phyloP scores from a whole-genome alignment of 2,329 filamentous ascomycete genomes.

The Sarocladiaceae sp. region DNA sequence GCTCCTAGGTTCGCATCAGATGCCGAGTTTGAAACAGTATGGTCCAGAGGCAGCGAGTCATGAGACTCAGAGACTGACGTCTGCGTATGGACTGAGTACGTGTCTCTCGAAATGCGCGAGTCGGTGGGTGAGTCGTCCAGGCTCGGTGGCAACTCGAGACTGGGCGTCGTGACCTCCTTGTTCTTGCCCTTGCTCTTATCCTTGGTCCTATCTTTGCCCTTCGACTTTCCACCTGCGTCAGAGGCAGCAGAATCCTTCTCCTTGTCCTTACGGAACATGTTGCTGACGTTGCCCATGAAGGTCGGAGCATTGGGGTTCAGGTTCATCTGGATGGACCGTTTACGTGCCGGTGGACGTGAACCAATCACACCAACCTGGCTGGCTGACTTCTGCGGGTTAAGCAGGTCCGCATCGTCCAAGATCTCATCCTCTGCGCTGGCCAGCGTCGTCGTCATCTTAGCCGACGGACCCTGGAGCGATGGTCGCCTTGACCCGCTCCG shows the following conservation, averaged over 20 bases:
- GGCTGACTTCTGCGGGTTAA: conserved; percentile 45
- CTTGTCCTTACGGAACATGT: conserved; percentile 49
- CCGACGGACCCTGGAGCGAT: conserved; percentile 64
- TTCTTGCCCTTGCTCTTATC: conserved; percentile 34
- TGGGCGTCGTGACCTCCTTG: conserved; percentile 29
- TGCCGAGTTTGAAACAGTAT: conserved; percentile 48
- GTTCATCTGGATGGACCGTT: conserved; percentile 37
- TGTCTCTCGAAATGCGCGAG: conserved; percentile 49
- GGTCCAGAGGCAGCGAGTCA: conserved; percentile 51
- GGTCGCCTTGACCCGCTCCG: conserved; percentile 32
- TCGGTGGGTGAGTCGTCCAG: conserved; percentile 45
- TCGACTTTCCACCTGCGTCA: conserved; percentile 41
- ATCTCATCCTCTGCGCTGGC: conserved; percentile 61
- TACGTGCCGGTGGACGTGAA: conserved; percentile 52
- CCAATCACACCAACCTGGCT: conserved; percentile 69
- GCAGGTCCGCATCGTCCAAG: conserved; percentile 49
- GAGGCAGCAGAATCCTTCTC: conserved; percentile 30
- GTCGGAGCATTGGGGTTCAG: conserved; percentile 86
- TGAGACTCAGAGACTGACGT: conserved; percentile 54
- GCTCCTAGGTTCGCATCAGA: conserved; percentile 41
- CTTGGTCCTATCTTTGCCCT: conserved; percentile 11
- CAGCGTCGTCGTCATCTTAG: conserved; percentile 44
- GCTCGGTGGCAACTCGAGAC: conserved; percentile 29
- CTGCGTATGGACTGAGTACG: conserved; percentile 50
- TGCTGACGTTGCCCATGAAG: conserved; percentile 71